Percentiles rank a stretch among this genome's conserved stretches.
These are phyloP conservation scores for Hyaloperonospora brassicae DNA, from an alignment of 352 stramenopile genomes.

Conservation along the genomic window DNA sequence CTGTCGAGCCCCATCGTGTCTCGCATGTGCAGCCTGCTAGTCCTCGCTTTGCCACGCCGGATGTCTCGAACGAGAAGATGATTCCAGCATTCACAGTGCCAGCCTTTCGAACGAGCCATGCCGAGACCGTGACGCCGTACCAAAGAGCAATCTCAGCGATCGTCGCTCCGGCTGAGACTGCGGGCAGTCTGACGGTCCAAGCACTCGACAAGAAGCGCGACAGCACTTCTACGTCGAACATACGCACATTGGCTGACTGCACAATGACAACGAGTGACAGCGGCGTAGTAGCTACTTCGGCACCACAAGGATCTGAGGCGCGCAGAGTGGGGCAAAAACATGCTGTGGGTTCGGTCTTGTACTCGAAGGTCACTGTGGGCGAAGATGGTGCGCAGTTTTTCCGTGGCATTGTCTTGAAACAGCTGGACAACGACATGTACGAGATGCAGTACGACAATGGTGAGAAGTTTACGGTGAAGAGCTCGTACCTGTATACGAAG, in stretches of 20 bases:
- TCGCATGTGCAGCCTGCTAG: neutral
- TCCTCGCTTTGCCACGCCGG: constrained; percentile 6
- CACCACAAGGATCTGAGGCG: neutral
- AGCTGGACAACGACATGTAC: constrained; percentile 37
- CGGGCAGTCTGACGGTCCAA: neutral
- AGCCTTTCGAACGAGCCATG: constrained; percentile 11
- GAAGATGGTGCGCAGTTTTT: constrained; percentile 35
- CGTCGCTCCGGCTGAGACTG: constrained; percentile 10
- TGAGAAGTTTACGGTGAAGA: constrained; percentile 37
- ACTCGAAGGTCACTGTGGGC: constrained; percentile 37
- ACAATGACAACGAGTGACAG: neutral
- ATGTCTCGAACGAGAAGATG: constrained; percentile 15
- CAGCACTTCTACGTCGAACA: neutral
- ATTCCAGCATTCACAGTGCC: constrained; percentile 20
- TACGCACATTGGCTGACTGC: too few relatives aligned
- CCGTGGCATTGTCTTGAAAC: constrained; percentile 33
- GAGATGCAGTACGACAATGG: constrained; percentile 50
- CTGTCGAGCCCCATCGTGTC: constrained; percentile 8
- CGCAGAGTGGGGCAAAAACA: constrained; percentile 24
- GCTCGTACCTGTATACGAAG: constrained; percentile 40
- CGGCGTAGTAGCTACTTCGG: constrained; percentile 4
- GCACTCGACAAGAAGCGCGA: constrained; percentile 1
- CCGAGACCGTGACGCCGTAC: constrained; percentile 19
- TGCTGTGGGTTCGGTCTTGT: constrained; percentile 27
- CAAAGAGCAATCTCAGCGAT: constrained; percentile 28